These are phyloP conservation scores for Aspergillus bertholletiae DNA, from an alignment of 495 filamentous ascomycete genomes.

Conservation along the genomic window DNA sequence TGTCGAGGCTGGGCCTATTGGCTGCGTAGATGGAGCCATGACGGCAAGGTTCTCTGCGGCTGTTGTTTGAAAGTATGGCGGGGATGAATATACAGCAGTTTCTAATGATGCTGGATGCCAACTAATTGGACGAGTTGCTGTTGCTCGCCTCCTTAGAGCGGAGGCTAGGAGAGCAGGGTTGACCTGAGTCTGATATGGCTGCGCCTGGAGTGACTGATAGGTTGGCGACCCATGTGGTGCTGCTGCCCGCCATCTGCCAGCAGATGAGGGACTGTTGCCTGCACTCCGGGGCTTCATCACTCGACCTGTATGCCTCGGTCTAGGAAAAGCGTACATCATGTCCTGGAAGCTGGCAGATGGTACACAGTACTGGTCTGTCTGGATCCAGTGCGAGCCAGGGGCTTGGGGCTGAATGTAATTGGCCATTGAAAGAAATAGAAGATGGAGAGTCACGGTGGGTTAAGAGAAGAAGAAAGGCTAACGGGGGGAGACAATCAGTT, in stretches of 20 bases:
- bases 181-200: conserved; percentile 25
- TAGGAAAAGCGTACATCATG: conserved; percentile 32
- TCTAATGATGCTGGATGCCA: conserved; percentile 61
- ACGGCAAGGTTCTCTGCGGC: conserved; percentile 24
- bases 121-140: conserved; percentile 58
- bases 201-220: conserved; percentile 15
- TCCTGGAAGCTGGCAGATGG: conserved; percentile 27
- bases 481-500: not conserved
- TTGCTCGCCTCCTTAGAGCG: conserved; percentile 25
- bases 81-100: conserved; percentile 31
- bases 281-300: conserved; percentile 66
- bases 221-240: conserved; percentile 44
- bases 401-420: conserved; percentile 28
- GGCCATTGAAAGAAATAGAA: conserved; percentile 27
- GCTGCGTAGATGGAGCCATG: conserved; percentile 27
- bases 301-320: conserved; percentile 38
- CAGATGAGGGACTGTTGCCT: conserved; percentile 64
- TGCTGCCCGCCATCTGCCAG: conserved; percentile 52
- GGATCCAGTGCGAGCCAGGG: conserved; percentile 30
- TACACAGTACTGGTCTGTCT: conserved; percentile 19
- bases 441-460: conserved; percentile 6
- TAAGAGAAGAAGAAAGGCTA: conserved; percentile 1
- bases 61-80: conserved; percentile 19
- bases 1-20: conserved; percentile 17
- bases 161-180: conserved; percentile 39